Evolutionary conservation across 257 asterid species (phyloP).

Genomic region (Avicennia marina): DNA sequence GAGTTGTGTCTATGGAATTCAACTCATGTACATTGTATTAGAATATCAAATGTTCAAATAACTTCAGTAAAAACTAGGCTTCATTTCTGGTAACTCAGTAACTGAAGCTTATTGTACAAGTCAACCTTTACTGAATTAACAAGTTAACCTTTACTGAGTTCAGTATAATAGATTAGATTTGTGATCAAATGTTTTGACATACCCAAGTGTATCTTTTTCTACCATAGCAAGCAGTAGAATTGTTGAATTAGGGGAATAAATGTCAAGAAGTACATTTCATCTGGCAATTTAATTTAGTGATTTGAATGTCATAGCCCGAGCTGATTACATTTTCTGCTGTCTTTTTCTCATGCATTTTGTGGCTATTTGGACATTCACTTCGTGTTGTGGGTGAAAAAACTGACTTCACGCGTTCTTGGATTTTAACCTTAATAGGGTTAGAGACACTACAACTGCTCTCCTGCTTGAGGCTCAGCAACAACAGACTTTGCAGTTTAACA

Average conservation of each 20-base stretch:
- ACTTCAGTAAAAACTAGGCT: background rate
- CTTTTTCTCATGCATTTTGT: background rate
- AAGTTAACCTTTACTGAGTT: too few species aligned
- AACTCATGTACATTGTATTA: background rate
- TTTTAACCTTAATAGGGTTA: conserved; percentile 47
- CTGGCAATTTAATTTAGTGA: too few species aligned
- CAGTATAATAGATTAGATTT: too few species aligned
- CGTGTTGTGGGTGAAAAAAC: background rate
- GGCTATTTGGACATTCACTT: background rate
- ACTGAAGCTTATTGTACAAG: background rate
- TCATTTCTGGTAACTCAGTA: background rate
- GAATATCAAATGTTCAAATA: background rate
- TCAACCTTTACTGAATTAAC: background rate
- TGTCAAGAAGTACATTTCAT: too few species aligned
- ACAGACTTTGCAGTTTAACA: conserved; percentile 62
- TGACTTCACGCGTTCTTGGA: background rate
- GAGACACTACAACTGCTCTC: conserved; percentile 85
- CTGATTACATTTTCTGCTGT: background rate
- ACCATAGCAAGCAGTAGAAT: background rate
- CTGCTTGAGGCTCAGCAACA: conserved; percentile 68
- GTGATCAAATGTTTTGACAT: too few species aligned
- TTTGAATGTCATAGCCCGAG: background rate
- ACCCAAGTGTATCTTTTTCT: background rate
- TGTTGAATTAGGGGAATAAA: too few species aligned
- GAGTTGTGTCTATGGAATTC: background rate